Evolutionary conservation across 2,329 filamentous ascomycete species (phyloP).

Genomic region (Teratosphaeria gauchensis): DNA sequence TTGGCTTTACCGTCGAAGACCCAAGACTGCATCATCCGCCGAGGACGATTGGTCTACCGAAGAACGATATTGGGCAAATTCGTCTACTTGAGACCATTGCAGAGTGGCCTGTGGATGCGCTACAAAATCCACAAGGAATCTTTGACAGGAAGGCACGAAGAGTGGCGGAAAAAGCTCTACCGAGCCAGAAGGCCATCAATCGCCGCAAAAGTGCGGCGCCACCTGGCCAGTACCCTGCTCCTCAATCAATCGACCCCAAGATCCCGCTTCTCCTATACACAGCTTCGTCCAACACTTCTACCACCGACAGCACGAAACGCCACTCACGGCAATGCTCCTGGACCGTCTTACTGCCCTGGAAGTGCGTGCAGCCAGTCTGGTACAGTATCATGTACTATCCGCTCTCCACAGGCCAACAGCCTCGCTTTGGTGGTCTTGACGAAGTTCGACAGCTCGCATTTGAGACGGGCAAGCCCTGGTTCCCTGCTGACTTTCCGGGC

Average conservation of each 20-base stretch:
- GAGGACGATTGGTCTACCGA: slow-evolving; percentile 34
- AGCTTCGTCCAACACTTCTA: slow-evolving; percentile 22
- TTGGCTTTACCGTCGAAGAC: slow-evolving; percentile 67
- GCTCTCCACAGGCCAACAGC: slow-evolving; percentile 67
- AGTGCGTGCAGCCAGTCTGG: slow-evolving; percentile 79
- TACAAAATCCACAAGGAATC: slow-evolving; percentile 34
- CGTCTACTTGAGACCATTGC: slow-evolving; percentile 52
- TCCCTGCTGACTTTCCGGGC: slow-evolving; percentile 74
- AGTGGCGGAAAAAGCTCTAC: slow-evolving; percentile 54
- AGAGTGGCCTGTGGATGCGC: slow-evolving; percentile 56
- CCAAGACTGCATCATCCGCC: slow-evolving; percentile 73
- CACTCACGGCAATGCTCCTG: slow-evolving; percentile 50
- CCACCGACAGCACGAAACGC: not conserved
- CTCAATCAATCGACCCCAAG: slow-evolving; percentile 54
- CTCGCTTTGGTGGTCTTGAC: slow-evolving; percentile 70
- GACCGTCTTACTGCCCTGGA: slow-evolving; percentile 84
- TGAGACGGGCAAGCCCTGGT: slow-evolving; percentile 69
- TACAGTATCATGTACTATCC: slow-evolving; percentile 75
- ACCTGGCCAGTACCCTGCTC: slow-evolving; percentile 53
- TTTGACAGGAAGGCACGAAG: slow-evolving; percentile 62
- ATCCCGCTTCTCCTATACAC: slow-evolving; percentile 66
- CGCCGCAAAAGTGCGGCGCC: slow-evolving; percentile 56
- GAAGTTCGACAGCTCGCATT: slow-evolving; percentile 74
- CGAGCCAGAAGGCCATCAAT: slow-evolving; percentile 71
- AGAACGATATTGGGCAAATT: slow-evolving; percentile 16